Conservation (phyloP, 116 monocot species). For the Phalaenopsis hybrid region DNA sequence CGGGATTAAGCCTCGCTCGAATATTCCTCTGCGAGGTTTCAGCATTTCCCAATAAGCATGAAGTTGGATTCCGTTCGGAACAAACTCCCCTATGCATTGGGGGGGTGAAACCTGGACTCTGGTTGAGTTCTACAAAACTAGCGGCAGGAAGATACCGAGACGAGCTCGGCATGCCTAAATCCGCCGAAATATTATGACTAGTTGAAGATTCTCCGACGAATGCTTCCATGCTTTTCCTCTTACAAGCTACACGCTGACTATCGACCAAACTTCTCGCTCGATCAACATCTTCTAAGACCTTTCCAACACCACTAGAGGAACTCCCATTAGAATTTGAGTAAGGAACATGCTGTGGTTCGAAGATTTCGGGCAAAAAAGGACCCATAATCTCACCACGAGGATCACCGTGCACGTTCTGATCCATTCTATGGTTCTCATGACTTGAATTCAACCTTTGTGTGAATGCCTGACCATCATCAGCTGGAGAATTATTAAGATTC, state of each 20-base stretch:
- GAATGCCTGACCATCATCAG: conserved; percentile 22
- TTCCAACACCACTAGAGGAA: conserved; percentile 21
- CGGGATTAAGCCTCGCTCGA: conserved; percentile 14
- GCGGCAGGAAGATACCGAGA: conserved; percentile 11
- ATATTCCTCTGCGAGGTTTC: conserved; percentile 26
- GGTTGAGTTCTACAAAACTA: conserved; percentile 12
- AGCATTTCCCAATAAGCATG: conserved; percentile 9
- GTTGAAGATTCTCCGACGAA: conserved; percentile 48
- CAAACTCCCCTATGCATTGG: conserved; percentile 3
- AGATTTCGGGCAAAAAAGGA: conserved; percentile 22
- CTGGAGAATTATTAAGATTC: conserved; percentile 35
- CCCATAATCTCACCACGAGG: conserved; percentile 8
- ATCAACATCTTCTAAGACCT: conserved; percentile 27
- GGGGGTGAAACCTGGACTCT: conserved; percentile 7
- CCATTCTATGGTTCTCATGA: conserved; percentile 18
- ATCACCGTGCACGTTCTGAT: conserved; percentile 11
- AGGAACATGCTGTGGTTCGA: conserved; percentile 19
- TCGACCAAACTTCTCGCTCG: conserved; percentile 40
- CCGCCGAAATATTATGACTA: conserved; percentile 16
- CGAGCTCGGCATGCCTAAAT: conserved; percentile 11
- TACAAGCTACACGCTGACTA: conserved; percentile 43
- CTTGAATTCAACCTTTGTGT: conserved; percentile 17
- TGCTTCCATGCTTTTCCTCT: conserved; percentile 70
- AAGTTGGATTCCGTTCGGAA: conserved; percentile 8
- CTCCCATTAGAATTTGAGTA: conserved; percentile 28